Percentiles rank a stretch among this genome's conserved stretches.
These are phyloP conservation scores for Pestalotiopsis sp. DNA, from an alignment of 2,329 filamentous ascomycete species.

Conservation along the genomic window DNA sequence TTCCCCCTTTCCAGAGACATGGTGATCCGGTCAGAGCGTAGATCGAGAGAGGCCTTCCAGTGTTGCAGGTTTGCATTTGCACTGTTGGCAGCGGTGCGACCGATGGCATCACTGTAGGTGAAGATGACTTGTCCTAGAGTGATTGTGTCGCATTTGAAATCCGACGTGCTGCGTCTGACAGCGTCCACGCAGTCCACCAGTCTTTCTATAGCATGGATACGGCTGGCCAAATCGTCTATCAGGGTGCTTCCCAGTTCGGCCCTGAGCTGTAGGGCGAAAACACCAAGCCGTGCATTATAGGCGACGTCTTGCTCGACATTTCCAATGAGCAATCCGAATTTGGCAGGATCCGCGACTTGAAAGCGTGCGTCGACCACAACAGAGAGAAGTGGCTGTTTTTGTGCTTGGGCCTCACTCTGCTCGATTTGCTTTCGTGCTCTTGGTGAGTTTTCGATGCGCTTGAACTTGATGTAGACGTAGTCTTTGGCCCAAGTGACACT, in stretches of 20 bases:
- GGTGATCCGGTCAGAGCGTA: constrained; percentile 54
- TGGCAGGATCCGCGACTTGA: constrained; percentile 52
- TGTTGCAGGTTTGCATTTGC: constrained; percentile 22
- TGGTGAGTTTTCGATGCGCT: constrained; percentile 38
- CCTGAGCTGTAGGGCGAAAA: constrained; percentile 63
- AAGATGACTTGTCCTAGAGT: constrained; percentile 67
- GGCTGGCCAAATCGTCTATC: constrained; percentile 58
- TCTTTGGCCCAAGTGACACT: constrained; percentile 58
- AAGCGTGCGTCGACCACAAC: constrained; percentile 56
- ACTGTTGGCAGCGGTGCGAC: constrained; percentile 2
- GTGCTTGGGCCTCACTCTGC: constrained; percentile 9
- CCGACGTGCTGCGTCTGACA: constrained; percentile 56
- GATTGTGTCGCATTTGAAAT: constrained; percentile 59
- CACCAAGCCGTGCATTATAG: constrained; percentile 60
- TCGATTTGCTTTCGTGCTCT: constrained; percentile 11
- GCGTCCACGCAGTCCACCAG: constrained; percentile 71
- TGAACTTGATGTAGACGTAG: constrained; percentile 60
- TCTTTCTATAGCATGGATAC: constrained; percentile 68
- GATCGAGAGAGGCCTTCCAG: constrained; percentile 60
- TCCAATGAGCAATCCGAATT: constrained; percentile 56
- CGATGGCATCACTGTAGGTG: constrained; percentile 55
- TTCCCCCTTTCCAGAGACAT: constrained; percentile 64
- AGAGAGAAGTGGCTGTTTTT: constrained; percentile 30
- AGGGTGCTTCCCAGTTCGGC: constrained; percentile 61
- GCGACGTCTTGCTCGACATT: constrained; percentile 63